phyloP scores from a whole-genome alignment of 768 basidiomycete species.

The Mycena floridula region DNA sequence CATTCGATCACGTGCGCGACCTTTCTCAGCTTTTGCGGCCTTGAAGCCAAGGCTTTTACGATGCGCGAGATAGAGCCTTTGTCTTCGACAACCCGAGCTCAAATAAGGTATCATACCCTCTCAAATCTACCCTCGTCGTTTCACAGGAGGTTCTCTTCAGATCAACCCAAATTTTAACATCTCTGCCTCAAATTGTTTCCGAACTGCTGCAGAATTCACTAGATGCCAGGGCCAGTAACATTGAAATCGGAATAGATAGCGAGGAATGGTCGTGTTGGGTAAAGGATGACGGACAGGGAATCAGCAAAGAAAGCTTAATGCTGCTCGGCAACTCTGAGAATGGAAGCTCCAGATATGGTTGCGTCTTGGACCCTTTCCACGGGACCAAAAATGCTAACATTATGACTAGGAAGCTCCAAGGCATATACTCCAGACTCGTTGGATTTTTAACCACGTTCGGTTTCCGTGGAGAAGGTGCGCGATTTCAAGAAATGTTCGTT shows the following conservation, averaged over 20 bases:
- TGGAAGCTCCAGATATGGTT: slow-evolving; percentile 72
- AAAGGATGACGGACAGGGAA: slow-evolving; percentile 78
- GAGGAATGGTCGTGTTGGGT: slow-evolving; percentile 83
- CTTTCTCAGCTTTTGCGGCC: no score
- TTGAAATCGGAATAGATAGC: slow-evolving; percentile 71
- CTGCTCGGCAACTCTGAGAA: slow-evolving; percentile 44
- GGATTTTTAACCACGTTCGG: slow-evolving; percentile 66
- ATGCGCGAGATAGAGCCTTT: no score
- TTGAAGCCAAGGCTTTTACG: no score
- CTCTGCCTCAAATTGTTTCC: slow-evolving; percentile 70
- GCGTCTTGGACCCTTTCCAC: slow-evolving; percentile 19
- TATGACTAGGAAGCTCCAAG: slow-evolving; percentile 64
- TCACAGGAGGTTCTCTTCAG: no score
- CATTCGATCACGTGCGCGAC: no score
- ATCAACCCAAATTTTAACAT: slow-evolving; percentile 80
- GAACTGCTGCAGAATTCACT: slow-evolving; percentile 90
- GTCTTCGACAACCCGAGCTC: no score
- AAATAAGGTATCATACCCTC: no score
- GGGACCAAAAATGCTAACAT: background rate
- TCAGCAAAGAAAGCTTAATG: slow-evolving; percentile 53
- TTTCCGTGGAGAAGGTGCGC: slow-evolving; percentile 87
- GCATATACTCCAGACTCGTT: slow-evolving; percentile 45
- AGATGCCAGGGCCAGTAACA: slow-evolving; percentile 65
- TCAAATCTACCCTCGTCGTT: no score
- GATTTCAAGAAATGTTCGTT: background rate